Percentiles rank a stretch among this genome's conserved stretches.
Conservation (phyloP, 1,284 basidiomycete genomes). For the Pseudozyma hubeiensis region DNA sequence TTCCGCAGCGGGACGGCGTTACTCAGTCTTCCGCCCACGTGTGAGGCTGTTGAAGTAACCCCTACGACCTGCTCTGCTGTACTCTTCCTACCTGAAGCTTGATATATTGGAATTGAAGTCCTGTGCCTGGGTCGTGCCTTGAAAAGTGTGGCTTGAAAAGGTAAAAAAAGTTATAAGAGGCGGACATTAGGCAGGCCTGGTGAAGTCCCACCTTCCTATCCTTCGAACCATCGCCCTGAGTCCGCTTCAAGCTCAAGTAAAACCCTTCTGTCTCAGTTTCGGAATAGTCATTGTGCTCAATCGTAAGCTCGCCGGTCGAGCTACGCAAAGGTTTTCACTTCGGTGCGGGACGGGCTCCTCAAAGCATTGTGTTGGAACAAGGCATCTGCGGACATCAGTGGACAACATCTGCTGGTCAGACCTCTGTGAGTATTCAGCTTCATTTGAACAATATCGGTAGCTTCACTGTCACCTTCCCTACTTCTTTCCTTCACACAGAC, state of each 20-base stretch:
- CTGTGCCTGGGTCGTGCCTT: constrained; percentile 6
- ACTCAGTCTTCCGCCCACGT: constrained; percentile 6
- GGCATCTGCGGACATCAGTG: background rate
- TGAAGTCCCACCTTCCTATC: background rate
- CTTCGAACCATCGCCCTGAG: background rate
- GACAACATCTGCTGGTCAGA: constrained; percentile 10
- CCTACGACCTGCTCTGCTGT: background rate
- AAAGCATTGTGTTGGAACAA: constrained; percentile 9
- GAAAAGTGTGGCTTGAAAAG: background rate
- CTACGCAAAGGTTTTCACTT: background rate
- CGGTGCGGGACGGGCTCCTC: constrained; percentile 7
- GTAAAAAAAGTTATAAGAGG: constrained; percentile 8
- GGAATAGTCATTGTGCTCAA: background rate
- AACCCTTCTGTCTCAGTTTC: background rate
- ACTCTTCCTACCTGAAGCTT: too few species aligned
- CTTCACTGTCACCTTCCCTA: too few species aligned
- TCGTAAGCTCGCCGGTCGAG: constrained; percentile 30
- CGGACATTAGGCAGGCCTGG: background rate
- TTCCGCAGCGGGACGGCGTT: background rate
- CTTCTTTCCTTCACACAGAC: too few species aligned
- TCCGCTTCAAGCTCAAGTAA: background rate
- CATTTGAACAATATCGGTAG: too few species aligned
- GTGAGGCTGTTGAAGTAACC: constrained; percentile 24
- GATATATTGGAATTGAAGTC: background rate
- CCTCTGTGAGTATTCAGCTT: constrained; percentile 19